Evolutionary conservation across 805 yeast species (phyloP).

Genomic region (Teunomyces cretensis): DNA sequence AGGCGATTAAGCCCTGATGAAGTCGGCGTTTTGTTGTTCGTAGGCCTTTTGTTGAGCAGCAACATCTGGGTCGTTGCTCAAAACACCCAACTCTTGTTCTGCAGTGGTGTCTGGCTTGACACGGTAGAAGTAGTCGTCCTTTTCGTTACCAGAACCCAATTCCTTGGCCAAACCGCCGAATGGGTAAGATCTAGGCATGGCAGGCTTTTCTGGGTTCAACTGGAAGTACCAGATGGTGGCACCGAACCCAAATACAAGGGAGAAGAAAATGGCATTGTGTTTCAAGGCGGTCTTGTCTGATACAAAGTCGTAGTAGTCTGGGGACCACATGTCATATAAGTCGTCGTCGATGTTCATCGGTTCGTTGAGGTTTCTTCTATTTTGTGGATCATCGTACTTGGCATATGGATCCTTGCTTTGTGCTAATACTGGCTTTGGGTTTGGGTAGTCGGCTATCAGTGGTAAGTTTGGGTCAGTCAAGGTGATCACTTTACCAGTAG

Average conservation of each 20-base stretch:
- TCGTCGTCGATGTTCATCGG: constrained; percentile 74
- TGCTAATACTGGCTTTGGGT: constrained; percentile 56
- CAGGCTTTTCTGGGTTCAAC: constrained; percentile 63
- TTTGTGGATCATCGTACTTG: constrained; percentile 77
- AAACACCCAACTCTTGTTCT: constrained; percentile 35
- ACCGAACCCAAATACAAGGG: constrained; percentile 44
- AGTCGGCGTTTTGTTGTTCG: constrained; percentile 36
- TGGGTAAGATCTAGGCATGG: constrained; percentile 75
- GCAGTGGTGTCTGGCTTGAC: constrained; percentile 42
- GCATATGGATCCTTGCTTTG: constrained; percentile 69
- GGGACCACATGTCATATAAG: constrained; percentile 80
- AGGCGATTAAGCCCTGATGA: constrained; percentile 24
- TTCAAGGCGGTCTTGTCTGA: constrained; percentile 60
- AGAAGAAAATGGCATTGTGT: constrained; percentile 53
- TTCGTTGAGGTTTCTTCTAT: constrained; percentile 74
- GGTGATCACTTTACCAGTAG: constrained; percentile 37
- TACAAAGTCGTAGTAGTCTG: constrained; percentile 66
- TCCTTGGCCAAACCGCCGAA: constrained; percentile 72
- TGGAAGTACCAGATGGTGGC: constrained; percentile 42
- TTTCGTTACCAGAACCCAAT: constrained; percentile 59
- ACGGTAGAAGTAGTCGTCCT: constrained; percentile 35
- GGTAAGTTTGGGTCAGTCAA: constrained; percentile 44
- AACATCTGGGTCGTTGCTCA: constrained; percentile 30
- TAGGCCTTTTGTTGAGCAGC: constrained; percentile 31
- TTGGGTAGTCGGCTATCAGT: constrained; percentile 59